Base-by-base conservation (phyloP, 139 green algal species). In the Diplosphaera chodatii region DNA sequence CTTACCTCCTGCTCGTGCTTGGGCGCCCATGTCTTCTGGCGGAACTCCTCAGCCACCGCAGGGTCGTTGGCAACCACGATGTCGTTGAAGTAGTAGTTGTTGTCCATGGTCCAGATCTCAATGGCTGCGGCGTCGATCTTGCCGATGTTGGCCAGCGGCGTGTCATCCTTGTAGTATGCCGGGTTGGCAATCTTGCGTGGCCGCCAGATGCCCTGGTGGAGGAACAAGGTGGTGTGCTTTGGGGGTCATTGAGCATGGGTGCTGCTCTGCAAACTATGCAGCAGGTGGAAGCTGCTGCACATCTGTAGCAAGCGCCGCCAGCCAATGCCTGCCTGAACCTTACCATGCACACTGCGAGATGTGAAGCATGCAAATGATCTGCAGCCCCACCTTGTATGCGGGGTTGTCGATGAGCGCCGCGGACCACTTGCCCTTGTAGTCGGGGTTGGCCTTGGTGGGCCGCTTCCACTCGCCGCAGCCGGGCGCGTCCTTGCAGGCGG, bases 91-190 rank as follows among this genome's bases (percentile, higher is more conserved):
- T 76, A 82, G 80, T 89, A 88, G 65, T 71, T 72, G 4, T 81
- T 40, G 73, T 93, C 88, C 77, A 91, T 92, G 68, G 86, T 90
- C 92, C 92, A 97, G 70, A 97, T 90, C 81, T 97, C 92, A 63
- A 97, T 77, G 30, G 82, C 92, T 22, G 91, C 91, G 29, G 71
- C 92, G 13, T 78, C 85, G 3, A 96, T 85, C 63, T 80, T 72
- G 34, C 83, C 88, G 20, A 97, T 71, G 77, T 87, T 80, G n/a
- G 63, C 55, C 32, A 95, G 74, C 1, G 85, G 87, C 1, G 63
- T 48, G 1, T 83, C 69, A 64, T 93, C 84, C 33, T 85, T 73
- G 73, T 78, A 84, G 32, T 87, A 86, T 29, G 85, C 80, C 1
- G 91, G 91, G 85, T 97, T 97, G 40, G 80, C 73, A 56, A 97